Base-by-base conservation (phyloP, 2,329 filamentous ascomycete genomes). In the Penicillium hesseltinei region DNA sequence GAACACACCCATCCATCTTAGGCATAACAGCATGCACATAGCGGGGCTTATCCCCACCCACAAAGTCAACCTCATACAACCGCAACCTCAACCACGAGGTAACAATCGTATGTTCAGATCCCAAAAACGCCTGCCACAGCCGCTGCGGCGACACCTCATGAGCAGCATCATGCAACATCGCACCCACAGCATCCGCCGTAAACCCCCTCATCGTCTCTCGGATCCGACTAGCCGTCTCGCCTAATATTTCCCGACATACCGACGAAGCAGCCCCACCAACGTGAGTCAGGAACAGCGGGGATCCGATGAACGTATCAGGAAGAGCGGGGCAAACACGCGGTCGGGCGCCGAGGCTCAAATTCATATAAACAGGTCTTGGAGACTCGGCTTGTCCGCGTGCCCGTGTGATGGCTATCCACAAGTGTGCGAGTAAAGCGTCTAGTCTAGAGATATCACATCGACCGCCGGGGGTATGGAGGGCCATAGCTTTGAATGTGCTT, bases 71-170 rank as follows among this genome's bases (percentile, higher is more conserved):
- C 38, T 79, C 25, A 73, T 70, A 63, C 23, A 67, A 33, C 13
- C 53, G 31, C 19, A 62, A 27, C 35, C 62, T 51, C 5, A 61
- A 43, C 80, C 80, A 82, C 0, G 74, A 77, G 5, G 79, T 81
- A 3, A 77, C 74, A 4, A 81, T 59, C 0, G 74, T 61, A 64
- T 81, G 79, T 23, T 70, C 65, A 0, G 61, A 56, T 0, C 80
- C 80, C 7, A 80, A 54, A 52, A 81, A 82, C 0, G 63, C 75
- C 57, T 78, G 75, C 80, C 80, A 82, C 17, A 82, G 59, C 6
- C 80, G 70, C 66, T 82, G 79, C 0, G 80, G 79, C 11, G 73
- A 73, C 11, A 72, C 60, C 61, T 82, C 79, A 54, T 75, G 69
- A 3, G 77, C 76, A 10, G 71, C 70, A 48, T 79, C 75, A 54